Base-by-base conservation (phyloP, 1,139 yeast genomes). In the Lodderomyces oxycetoniae region DNA sequence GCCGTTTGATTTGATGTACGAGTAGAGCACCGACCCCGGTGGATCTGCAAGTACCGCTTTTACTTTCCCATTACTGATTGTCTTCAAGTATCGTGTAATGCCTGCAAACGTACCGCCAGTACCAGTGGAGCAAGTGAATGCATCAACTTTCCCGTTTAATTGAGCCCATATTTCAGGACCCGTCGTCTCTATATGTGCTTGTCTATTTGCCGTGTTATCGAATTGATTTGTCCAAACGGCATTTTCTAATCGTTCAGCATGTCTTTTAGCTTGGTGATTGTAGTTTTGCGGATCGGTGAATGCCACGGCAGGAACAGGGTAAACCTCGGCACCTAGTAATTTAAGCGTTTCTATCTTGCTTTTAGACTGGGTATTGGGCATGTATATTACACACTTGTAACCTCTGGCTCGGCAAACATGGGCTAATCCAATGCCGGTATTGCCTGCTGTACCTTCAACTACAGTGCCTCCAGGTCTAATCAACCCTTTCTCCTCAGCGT, bases 81-180 rank as follows among this genome's bases (percentile, higher is more conserved):
- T 74, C 57, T 87, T 83, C 47, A 87, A 66, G 57, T 77, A 87
- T 39, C 89, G 69, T 7, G 95, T 75, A 22, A 75, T 67, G 36
- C 96, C 96, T 3, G 95, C 86, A 63, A 86, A 78, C 3, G 95
- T 84, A 31, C 95, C 95, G 27, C 95, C 95, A 2, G 95, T 84
- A 30, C 95, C 95, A 6, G 95, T 84, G 2, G 94, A 77, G 55
- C 95, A 86, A 11, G 94, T 84, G 61, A 85, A 86, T 0, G 83
- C 95, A 52, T 81, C 87, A 22, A 87, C 77, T 48, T 78, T 63
- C n/a, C 93, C 93, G 40, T 79, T 60, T 42, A 87, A 68, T 54
- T 87, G 95, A n/a, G 80, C 77, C 87, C 91, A 84, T 44, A 87
- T 86, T 43, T 66, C 96, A 2, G 96, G 96, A 0, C 96, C 96